phyloP scores from a whole-genome alignment of 495 filamentous ascomycete species.

The Penicillium herquei region DNA sequence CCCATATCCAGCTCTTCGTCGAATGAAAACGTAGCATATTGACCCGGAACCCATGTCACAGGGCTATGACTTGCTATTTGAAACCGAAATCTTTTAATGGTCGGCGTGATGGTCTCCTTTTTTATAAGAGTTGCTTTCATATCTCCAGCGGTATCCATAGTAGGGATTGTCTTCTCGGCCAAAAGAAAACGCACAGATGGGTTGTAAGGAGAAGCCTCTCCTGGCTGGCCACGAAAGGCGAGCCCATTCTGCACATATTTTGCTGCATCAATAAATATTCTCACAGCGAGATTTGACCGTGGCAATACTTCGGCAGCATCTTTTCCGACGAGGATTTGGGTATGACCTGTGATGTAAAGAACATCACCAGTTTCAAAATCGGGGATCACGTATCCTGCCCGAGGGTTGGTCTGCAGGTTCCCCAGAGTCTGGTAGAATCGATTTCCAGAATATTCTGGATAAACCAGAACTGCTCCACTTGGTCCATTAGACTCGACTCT shows the following conservation, averaged over 20 bases:
- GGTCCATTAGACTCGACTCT: slow-evolving; percentile 54
- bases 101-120: slow-evolving; percentile 59
- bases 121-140: slow-evolving; percentile 51
- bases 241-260: slow-evolving; percentile 62
- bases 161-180: slow-evolving; percentile 40
- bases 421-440: slow-evolving; percentile 78
- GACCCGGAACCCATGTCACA: slow-evolving; percentile 60
- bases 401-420: slow-evolving; percentile 64
- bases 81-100: slow-evolving; percentile 63
- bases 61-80: slow-evolving; percentile 44
- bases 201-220: slow-evolving; percentile 70
- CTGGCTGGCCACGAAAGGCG: slow-evolving; percentile 59
- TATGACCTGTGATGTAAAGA: slow-evolving; percentile 66
- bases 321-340: slow-evolving; percentile 62
- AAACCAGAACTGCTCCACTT: slow-evolving; percentile 54
- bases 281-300: slow-evolving; percentile 68
- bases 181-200: slow-evolving; percentile 56
- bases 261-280: slow-evolving; percentile 58
- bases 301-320: slow-evolving; percentile 59
- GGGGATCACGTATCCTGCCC: slow-evolving; percentile 64
- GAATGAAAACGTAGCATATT: slow-evolving; percentile 75
- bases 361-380: slow-evolving; percentile 69
- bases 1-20: slow-evolving; percentile 62
- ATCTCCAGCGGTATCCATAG: slow-evolving; percentile 15
- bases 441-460: slow-evolving; percentile 82